Evolutionary conservation across 2,329 filamentous ascomycete species (phyloP), one percentile per base, ranked within the genome.

Genomic region (Fusarium graminum): DNA sequence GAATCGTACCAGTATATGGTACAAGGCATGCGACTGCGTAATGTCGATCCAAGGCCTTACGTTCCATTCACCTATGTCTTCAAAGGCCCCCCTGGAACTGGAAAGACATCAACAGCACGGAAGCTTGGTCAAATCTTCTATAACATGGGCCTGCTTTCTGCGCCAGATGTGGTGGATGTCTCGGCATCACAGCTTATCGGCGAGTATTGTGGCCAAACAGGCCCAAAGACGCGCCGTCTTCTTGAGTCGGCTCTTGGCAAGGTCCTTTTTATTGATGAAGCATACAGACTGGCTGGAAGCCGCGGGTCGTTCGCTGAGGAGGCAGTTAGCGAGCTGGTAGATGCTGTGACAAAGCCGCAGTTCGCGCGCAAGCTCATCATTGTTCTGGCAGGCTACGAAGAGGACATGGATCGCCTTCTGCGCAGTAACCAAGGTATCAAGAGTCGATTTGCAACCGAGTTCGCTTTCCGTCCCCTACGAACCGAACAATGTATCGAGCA

Each of bases 71-170:
- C 85, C 46, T 91, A 90, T 68, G 74, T 92, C 2, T 92, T 92
- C 78, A 83, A 85, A 12, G 89, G 90, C 1, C 76, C 77, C 0
- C 87, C 88, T 28, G 88, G 87, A 0, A 92, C 90, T 0, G 91
- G 90, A 0, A 93, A 93, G 72, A 92, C 90, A 0, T 88, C 87
- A 0, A 92, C 82, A 0, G 91, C 91, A 0, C 80, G 83, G 34
- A 90, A 88, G 61, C 88, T 93, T 80, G 91, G 90, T 3, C 85
- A 91, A 63, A 80, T 93, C 0, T 93, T 86, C 70, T 92, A 91
- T 70, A 86, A 93, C 71, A 87, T 93, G 83, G 90, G 90, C 0
- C 84, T 93, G 44, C 79, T 93, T 0, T 78, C 86, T 0, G 80
- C 82, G 0, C 82, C 82, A 0, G 85, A 90, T 40, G 88, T 92